A percentile compares a stretch with the other conserved stretches of the same genome.
phyloP scores from a whole-genome alignment of 2,329 filamentous ascomycete genomes.

The Monilinia aucupariae region DNA sequence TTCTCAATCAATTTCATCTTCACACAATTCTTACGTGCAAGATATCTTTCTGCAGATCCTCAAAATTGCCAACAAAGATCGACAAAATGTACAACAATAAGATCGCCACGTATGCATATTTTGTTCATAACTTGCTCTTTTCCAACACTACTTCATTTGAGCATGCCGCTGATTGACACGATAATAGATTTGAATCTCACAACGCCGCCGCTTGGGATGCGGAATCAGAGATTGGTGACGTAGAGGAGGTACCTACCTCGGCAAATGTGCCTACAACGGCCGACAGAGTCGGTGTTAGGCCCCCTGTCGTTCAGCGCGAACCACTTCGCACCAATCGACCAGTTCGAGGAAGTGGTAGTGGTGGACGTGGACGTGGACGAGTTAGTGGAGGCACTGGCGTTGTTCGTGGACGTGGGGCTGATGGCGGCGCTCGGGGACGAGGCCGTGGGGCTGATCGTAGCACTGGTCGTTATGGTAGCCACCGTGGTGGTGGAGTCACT shows the following conservation, averaged over 20 bases:
- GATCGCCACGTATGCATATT: background rate
- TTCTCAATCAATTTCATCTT: background rate
- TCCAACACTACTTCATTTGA: background rate
- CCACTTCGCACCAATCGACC: too few relatives aligned
- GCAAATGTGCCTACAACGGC: background rate
- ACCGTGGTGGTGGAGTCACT: background rate
- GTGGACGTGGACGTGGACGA: background rate
- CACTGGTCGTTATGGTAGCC: background rate
- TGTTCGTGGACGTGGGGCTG: background rate
- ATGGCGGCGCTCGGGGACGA: background rate
- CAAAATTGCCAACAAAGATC: background rate
- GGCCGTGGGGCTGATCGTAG: background rate
- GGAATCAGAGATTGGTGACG: background rate
- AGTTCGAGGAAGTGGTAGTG: background rate
- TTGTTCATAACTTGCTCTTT: background rate
- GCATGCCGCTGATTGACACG: background rate
- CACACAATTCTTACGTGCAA: background rate
- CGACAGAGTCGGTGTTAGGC: background rate
- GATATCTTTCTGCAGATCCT: background rate
- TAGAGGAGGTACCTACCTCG: background rate
- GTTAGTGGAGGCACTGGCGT: background rate
- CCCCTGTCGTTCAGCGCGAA: background rate
- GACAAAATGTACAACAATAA: conserved; percentile 1
- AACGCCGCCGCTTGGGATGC: conserved; percentile 1
- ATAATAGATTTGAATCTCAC: background rate